phyloP scores from a whole-genome alignment of 352 stramenopile genomes.

The Phytopythium vexans region DNA sequence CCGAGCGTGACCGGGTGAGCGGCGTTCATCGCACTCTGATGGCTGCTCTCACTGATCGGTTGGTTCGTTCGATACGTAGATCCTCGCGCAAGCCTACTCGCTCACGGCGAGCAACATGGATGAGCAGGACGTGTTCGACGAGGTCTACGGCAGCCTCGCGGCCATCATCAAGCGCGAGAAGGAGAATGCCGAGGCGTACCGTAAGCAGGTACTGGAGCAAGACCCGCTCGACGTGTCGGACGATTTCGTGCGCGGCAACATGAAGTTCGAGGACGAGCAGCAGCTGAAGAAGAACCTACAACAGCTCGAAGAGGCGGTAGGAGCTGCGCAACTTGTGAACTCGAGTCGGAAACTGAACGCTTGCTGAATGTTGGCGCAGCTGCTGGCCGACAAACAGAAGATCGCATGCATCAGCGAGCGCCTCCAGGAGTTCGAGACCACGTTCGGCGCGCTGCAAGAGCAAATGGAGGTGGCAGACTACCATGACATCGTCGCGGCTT shows the following conservation, averaged over 20 bases:
- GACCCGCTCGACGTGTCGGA: slow-evolving; percentile 63
- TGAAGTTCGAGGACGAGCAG: slow-evolving; percentile 75
- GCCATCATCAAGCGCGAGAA: slow-evolving; percentile 72
- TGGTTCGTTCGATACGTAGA: slow-evolving; percentile 16
- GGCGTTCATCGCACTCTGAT: neutral
- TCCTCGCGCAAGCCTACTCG: slow-evolving; percentile 63
- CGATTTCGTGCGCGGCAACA: slow-evolving; percentile 70
- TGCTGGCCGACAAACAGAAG: slow-evolving; percentile 65
- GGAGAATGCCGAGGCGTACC: slow-evolving; percentile 70
- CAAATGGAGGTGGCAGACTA: slow-evolving; percentile 68
- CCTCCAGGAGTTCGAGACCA: slow-evolving; percentile 71
- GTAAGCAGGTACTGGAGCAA: slow-evolving; percentile 75
- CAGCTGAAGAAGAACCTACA: slow-evolving; percentile 66
- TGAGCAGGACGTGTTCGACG: slow-evolving; percentile 74
- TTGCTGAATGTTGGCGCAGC: slow-evolving; percentile 17
- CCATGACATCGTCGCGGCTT: slow-evolving; percentile 52
- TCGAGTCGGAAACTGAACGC: too few species aligned
- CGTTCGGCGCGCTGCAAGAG: slow-evolving; percentile 53
- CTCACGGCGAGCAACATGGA: slow-evolving; percentile 68
- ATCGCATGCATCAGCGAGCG: slow-evolving; percentile 69
- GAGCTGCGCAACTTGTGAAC: neutral
- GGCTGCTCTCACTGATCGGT: neutral
- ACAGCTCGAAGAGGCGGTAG: slow-evolving; percentile 55
- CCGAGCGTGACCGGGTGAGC: slow-evolving; percentile 60
- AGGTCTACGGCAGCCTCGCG: slow-evolving; percentile 68